Conservation (phyloP, 495 filamentous ascomycete species). For the Hypoxylon lienhwacheense region DNA sequence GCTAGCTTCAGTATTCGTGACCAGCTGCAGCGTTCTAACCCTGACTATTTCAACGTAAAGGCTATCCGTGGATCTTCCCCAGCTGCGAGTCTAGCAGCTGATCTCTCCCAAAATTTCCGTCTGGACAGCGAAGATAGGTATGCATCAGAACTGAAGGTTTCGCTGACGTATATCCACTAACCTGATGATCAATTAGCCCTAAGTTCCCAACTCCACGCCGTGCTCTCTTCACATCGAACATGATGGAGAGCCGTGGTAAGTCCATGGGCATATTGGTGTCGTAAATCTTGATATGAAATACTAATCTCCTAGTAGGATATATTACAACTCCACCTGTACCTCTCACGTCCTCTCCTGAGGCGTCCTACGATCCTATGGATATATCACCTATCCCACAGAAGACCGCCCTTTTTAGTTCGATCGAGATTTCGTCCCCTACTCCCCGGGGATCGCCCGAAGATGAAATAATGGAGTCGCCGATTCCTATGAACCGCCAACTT, state of each 20-base stretch:
- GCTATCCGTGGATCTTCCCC: conserved; percentile 83
- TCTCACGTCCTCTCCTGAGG: conserved; percentile 73
- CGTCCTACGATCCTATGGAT: conserved; percentile 84
- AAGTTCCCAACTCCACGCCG: conserved; percentile 88
- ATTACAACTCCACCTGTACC: conserved; percentile 83
- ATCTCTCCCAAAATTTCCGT: conserved; percentile 95
- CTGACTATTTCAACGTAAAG: conserved; percentile 79
- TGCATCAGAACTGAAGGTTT: conserved; percentile 35
- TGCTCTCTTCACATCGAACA: conserved; percentile 83
- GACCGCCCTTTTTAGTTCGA: conserved; percentile 62
- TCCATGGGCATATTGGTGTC: conserved; percentile 14
- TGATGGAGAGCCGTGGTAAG: conserved; percentile 78
- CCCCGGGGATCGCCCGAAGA: conserved; percentile 52
- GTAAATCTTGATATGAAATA: not conserved
- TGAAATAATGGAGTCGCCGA: conserved; percentile 56
- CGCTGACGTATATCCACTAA: conserved; percentile 31
- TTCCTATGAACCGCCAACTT: conserved; percentile 48
- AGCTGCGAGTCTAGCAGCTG: conserved; percentile 83
- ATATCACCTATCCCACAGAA: conserved; percentile 95
- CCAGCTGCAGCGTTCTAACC: conserved; percentile 52
- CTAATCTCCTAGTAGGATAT: conserved; percentile 54
- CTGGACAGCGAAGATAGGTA: conserved; percentile 82
- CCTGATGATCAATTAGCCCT: conserved; percentile 61
- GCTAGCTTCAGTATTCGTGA: conserved; percentile 69
- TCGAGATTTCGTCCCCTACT: conserved; percentile 69